A percentile compares a stretch with the other conserved stretches of the same genome.
phyloP scores from a whole-genome alignment of 495 filamentous ascomycete genomes.

The Aspergillus saccharolyticus region DNA sequence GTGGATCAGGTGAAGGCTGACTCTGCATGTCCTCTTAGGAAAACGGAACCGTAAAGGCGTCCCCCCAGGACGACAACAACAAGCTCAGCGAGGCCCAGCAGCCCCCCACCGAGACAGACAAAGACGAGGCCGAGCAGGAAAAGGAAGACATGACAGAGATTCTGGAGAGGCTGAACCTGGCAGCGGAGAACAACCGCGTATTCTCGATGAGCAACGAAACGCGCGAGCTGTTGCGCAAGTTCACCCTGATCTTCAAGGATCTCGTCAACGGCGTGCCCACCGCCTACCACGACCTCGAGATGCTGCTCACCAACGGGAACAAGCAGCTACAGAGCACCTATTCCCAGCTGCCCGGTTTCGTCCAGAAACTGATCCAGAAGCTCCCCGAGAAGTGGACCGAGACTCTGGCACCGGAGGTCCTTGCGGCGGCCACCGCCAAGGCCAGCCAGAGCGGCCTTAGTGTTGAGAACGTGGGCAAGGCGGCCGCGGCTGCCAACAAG shows the following conservation, averaged over 20 bases:
- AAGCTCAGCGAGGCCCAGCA: constrained; percentile 12
- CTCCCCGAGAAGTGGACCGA: constrained; percentile 77
- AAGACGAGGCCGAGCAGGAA: constrained; percentile 51
- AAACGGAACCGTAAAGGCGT: constrained; percentile 5
- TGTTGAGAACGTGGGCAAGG: constrained; percentile 45
- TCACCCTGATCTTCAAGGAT: constrained; percentile 85
- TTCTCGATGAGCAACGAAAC: constrained; percentile 80
- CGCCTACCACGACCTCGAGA: constrained; percentile 81
- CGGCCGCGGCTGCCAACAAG: constrained; percentile 46
- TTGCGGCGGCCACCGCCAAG: constrained; percentile 68
- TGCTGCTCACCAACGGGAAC: constrained; percentile 75
- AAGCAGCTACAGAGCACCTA: constrained; percentile 70
- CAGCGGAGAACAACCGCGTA: constrained; percentile 70
- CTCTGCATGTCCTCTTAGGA: neutral
- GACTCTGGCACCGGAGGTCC: constrained; percentile 68
- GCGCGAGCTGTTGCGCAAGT: constrained; percentile 70
- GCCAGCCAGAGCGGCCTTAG: constrained; percentile 63
- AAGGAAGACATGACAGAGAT: constrained; percentile 69
- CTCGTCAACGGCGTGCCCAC: constrained; percentile 88
- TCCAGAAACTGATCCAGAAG: constrained; percentile 83
- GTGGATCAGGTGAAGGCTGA: no score
- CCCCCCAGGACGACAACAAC: constrained; percentile 3
- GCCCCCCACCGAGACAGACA: constrained; percentile 16
- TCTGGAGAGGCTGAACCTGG: constrained; percentile 74
- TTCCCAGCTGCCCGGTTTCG: constrained; percentile 66